Conservation (phyloP, 805 yeast genomes). For the Pichia pseudocactophila region DNA sequence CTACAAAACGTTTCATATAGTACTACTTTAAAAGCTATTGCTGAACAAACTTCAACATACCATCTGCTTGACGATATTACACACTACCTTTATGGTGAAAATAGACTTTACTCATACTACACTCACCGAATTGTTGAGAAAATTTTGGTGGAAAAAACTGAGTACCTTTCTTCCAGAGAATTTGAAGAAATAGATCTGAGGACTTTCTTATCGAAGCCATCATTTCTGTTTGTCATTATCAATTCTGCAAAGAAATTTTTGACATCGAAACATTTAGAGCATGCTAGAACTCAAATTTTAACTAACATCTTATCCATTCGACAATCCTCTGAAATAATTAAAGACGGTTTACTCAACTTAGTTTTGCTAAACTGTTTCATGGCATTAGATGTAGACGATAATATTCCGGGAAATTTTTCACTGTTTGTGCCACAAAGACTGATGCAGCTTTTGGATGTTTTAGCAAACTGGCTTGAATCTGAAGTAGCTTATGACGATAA, state of each 20-base stretch:
- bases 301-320: constrained; percentile 56
- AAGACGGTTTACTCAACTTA: constrained; percentile 38
- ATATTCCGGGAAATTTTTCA: constrained; percentile 19
- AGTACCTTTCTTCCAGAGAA: constrained; percentile 15
- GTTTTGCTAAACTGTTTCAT: constrained; percentile 39
- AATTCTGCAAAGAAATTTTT: constrained; percentile 30
- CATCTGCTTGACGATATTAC: background rate
- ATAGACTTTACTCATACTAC: constrained; percentile 21
- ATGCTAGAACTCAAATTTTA: constrained; percentile 50
- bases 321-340: constrained; percentile 30
- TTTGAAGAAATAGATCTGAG: constrained; percentile 24
- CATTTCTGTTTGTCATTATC: constrained; percentile 30
- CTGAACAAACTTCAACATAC: no score
- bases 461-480: constrained; percentile 52
- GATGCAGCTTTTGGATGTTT: constrained; percentile 46
- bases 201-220: constrained; percentile 26
- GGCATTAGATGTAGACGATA: constrained; percentile 25
- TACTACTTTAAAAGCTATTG: no score
- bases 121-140: constrained; percentile 28
- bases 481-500: constrained; percentile 50
- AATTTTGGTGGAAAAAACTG: constrained; percentile 26
- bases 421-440: constrained; percentile 57
- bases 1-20: no score
- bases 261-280: constrained; percentile 32
- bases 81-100: background rate